Evolutionary conservation across 2,329 filamentous ascomycete genomes (phyloP), one percentile per base, ranked within the genome.

Genomic region (Akanthomyces muscarius): DNA sequence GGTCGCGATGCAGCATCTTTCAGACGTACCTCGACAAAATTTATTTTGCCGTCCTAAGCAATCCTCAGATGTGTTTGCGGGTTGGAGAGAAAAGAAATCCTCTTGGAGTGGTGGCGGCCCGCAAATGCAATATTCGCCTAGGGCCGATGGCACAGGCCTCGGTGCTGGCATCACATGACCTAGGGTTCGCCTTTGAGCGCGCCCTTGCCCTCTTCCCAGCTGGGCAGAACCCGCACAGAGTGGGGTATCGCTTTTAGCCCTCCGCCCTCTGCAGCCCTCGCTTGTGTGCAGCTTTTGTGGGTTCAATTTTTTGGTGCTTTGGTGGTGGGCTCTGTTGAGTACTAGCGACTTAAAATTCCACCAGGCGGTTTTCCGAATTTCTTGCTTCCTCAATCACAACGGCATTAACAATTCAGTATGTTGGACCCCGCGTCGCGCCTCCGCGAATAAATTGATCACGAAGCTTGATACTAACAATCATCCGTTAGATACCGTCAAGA

Each of bases 21-120:
- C 75, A 80, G 79, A 85, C 83, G 71, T 85, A 85, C 83, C 83
- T 85, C 83, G 83, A 85, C 83, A 85, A 83, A 82, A 80, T 73
- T 63, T 70, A 44, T 77, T 82, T 80, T 85, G 83, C 81, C 83
- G 80, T 85, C 83, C 82, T 85, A 83, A 85, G 83, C 82, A 84
- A 80, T 81, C 76, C 77, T 82, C 77, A 82, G 81, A 83, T 82
- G 78, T 62, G 60, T 75, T 77, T 76, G 74, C 74, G 70, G 69
- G 71, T 72, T 71, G 71, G 61, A 52, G 42, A 64, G 60, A 52
- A 63, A 64, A 61, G 53, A 63, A 61, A 63, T 38, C 51, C 62
- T 68, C 65, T 64, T 52, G 28, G 65, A 69, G 70, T 71, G 70
- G 70, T 68, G 69, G 68, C 72, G 73, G 52, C 64, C 64, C 65